A percentile compares a stretch with the other conserved stretches of the same genome.
Evolutionary conservation across 1,284 basidiomycete species (phyloP).

Genomic region (Quambalaria eucalypti): DNA sequence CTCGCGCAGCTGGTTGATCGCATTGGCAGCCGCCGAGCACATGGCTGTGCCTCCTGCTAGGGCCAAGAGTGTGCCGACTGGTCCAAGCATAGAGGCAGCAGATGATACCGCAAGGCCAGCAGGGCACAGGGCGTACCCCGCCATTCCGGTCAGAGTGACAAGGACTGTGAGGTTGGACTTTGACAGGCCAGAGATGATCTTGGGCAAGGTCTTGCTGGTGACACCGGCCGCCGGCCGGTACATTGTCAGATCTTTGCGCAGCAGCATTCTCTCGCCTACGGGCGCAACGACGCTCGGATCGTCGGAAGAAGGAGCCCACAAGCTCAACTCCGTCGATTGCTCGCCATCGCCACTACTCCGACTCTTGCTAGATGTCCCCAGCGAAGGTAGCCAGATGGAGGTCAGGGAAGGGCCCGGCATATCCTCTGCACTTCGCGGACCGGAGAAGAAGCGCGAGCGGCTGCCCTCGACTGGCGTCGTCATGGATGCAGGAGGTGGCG

Average conservation of each 20-base stretch:
- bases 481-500: background rate
- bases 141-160: constrained; percentile 81
- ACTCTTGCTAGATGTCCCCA: background rate
- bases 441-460: background rate
- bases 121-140: constrained; percentile 77
- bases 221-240: background rate
- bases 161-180: constrained; percentile 82
- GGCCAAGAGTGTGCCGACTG: constrained; percentile 57
- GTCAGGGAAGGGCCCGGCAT: constrained; percentile 1
- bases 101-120: constrained; percentile 20
- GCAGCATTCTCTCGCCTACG: background rate
- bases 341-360: background rate
- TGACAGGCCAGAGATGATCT: constrained; percentile 52
- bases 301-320: background rate
- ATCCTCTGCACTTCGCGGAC: background rate
- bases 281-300: background rate
- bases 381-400: background rate
- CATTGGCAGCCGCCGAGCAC: constrained; percentile 85
- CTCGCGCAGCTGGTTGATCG: constrained; percentile 90
- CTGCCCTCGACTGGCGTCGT: too few relatives aligned
- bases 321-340: background rate
- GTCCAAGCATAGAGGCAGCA: constrained; percentile 9
- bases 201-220: background rate
- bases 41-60: constrained; percentile 82
- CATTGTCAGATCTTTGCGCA: background rate